phyloP scores from a whole-genome alignment of 1,139 yeast genomes.

The Hemisphaericaspora xylanilytica region DNA sequence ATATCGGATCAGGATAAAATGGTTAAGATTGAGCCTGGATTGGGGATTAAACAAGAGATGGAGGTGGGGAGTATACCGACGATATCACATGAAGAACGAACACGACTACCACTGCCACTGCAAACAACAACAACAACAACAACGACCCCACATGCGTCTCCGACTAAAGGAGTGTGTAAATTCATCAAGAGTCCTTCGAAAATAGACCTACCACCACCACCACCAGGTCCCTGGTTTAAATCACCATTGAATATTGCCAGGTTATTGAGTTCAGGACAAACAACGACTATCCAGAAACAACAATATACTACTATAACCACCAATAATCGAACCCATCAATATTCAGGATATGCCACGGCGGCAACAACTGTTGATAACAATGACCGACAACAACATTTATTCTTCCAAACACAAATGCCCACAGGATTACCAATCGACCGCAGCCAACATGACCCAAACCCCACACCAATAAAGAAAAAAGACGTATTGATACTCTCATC shows the following conservation, averaged over 20 bases:
- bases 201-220: not conserved
- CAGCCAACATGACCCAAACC: too few relatives aligned
- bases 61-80: too few relatives aligned
- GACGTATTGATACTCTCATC: conserved; percentile 36
- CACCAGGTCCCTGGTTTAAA: too few relatives aligned
- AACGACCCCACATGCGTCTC: not conserved
- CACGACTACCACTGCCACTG: not conserved
- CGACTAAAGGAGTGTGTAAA: not conserved
- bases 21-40: not conserved
- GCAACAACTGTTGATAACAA: not conserved
- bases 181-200: not conserved
- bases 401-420: not conserved
- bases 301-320: too few relatives aligned
- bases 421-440: too few relatives aligned
- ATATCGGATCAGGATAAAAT: not conserved
- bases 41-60: too few relatives aligned
- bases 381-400: not conserved
- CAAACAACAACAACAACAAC: too few relatives aligned
- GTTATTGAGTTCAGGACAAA: too few relatives aligned
- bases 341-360: not conserved
- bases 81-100: too few relatives aligned
- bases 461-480: conserved; percentile 14
- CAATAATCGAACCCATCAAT: not conserved
- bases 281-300: too few relatives aligned
- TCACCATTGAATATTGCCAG: too few relatives aligned